These are phyloP conservation scores for Colletotrichum salicis DNA, from an alignment of 2,329 filamentous ascomycete species.

Conservation along the genomic window DNA sequence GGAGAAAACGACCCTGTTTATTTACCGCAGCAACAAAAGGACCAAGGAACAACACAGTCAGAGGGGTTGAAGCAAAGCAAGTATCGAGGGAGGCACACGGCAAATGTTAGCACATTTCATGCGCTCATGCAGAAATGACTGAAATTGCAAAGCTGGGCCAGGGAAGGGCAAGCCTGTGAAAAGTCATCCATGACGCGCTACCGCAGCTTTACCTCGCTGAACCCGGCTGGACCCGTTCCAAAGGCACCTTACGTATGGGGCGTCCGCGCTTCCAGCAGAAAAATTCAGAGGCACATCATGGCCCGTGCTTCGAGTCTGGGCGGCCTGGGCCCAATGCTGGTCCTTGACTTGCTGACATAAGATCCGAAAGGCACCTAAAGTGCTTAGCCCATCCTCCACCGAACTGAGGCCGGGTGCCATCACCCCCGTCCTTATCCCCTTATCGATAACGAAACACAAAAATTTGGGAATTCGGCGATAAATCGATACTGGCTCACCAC, in stretches of 20 bases:
- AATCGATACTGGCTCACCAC: slow-evolving; percentile 29
- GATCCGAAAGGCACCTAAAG: neutral
- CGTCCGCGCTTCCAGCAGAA: slow-evolving; percentile 18
- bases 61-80: neutral
- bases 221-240: slow-evolving; percentile 32
- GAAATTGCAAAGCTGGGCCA: slow-evolving; percentile 33
- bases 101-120: slow-evolving; percentile 34
- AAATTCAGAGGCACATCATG: slow-evolving; percentile 23
- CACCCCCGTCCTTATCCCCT: neutral
- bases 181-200: slow-evolving; percentile 53
- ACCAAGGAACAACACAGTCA: neutral
- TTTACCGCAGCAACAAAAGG: slow-evolving; percentile 10
- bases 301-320: slow-evolving; percentile 16
- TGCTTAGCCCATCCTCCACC: neutral
- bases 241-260: slow-evolving; percentile 23
- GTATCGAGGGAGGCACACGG: slow-evolving; percentile 15
- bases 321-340: slow-evolving; percentile 21
- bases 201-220: slow-evolving; percentile 35
- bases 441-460: slow-evolving; percentile 53
- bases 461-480: slow-evolving; percentile 43
- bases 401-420: too few species aligned
- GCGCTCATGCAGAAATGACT: slow-evolving; percentile 32
- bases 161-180: slow-evolving; percentile 41
- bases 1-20: neutral
- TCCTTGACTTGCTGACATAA: slow-evolving; percentile 42